Conservation (phyloP, 495 filamentous ascomycete genomes). For the Penicillium taxi region DNA sequence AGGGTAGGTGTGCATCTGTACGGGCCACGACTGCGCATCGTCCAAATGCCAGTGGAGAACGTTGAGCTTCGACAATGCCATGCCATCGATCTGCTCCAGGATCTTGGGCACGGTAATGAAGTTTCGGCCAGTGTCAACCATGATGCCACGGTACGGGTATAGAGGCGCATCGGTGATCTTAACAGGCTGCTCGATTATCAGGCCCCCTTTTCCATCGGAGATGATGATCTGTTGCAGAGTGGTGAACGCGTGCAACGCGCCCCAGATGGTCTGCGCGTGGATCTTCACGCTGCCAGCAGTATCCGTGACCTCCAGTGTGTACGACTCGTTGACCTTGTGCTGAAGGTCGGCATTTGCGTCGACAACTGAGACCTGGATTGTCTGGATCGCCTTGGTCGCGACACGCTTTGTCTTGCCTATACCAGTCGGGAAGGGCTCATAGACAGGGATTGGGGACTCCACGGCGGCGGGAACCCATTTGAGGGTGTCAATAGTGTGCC, state of each 20-base stretch:
- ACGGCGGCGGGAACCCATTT: slow-evolving; percentile 47
- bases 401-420: slow-evolving; percentile 31
- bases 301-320: slow-evolving; percentile 40
- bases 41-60: slow-evolving; percentile 47
- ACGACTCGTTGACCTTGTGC: slow-evolving; percentile 51
- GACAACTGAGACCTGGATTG: slow-evolving; percentile 34
- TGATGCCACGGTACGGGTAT: slow-evolving; percentile 44
- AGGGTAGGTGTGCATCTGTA: slow-evolving; percentile 42
- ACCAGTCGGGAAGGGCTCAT: slow-evolving; percentile 39
- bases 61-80: slow-evolving; percentile 46
- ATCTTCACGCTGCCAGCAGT: slow-evolving; percentile 32
- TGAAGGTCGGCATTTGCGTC: slow-evolving; percentile 38
- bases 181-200: slow-evolving; percentile 45
- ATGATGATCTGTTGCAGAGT: slow-evolving; percentile 49
- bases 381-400: slow-evolving; percentile 19
- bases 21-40: slow-evolving; percentile 45
- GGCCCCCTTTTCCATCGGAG: slow-evolving; percentile 33
- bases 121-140: slow-evolving; percentile 45
- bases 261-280: slow-evolving; percentile 43
- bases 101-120: slow-evolving; percentile 43
- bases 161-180: slow-evolving; percentile 39
- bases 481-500: slow-evolving; percentile 34
- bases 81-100: slow-evolving; percentile 44
- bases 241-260: slow-evolving; percentile 53
- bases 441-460: slow-evolving; percentile 41